Percentiles rank a stretch among this genome's conserved stretches.
phyloP scores from a whole-genome alignment of 2,329 filamentous ascomycete genomes.

The Colletotrichum sidae region DNA sequence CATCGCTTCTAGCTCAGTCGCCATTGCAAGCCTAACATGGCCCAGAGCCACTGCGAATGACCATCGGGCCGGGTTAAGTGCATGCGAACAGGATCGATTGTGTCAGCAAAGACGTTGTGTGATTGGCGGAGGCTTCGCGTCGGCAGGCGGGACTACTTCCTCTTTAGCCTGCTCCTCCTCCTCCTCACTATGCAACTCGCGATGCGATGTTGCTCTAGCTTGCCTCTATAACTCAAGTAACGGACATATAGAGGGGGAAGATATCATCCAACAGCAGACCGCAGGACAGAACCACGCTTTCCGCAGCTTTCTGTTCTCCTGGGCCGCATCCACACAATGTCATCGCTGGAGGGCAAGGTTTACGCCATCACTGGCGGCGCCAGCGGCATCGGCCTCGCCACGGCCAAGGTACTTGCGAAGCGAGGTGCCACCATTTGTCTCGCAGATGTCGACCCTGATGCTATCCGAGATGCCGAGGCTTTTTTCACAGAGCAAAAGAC shows the following conservation, averaged over 20 bases:
- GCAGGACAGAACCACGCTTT: neutral
- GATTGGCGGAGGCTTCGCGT: slow-evolving; percentile 21
- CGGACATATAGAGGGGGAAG: too few relatives aligned
- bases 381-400: slow-evolving; percentile 55
- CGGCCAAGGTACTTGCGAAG: slow-evolving; percentile 50
- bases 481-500: slow-evolving; percentile 43
- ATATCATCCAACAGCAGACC: neutral
- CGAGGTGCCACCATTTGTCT: slow-evolving; percentile 52
- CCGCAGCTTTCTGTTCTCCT: neutral
- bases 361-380: slow-evolving; percentile 48
- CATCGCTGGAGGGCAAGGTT: slow-evolving; percentile 45
- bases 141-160: slow-evolving; percentile 17
- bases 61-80: slow-evolving; percentile 32
- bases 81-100: slow-evolving; percentile 10
- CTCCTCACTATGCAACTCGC: neutral
- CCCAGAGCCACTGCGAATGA: too few relatives aligned
- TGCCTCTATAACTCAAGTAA: too few relatives aligned
- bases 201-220: neutral
- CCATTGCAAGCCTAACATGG: neutral
- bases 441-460: slow-evolving; percentile 50
- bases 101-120: neutral
- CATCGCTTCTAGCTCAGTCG: neutral
- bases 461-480: slow-evolving; percentile 45
- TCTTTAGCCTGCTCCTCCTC: too few relatives aligned
- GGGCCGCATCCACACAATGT: slow-evolving; percentile 39